Evolutionary conservation across 495 filamentous ascomycete genomes (phyloP).

Genomic region (Xylona heveae): DNA sequence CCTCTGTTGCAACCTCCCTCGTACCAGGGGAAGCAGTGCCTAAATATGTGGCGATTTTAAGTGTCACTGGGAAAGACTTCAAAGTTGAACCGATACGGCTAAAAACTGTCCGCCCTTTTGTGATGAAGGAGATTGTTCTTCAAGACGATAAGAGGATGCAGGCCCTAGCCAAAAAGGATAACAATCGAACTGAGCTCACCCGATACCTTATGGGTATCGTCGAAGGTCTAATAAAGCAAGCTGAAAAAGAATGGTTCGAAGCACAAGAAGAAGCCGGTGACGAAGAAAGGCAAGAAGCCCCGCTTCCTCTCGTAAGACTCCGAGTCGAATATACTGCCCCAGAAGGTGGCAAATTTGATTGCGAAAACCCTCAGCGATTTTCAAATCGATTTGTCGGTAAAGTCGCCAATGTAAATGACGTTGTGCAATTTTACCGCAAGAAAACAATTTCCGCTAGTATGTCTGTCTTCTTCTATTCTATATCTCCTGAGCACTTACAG

Average conservation of each 20-base stretch:
- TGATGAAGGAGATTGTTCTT: slow-evolving; percentile 65
- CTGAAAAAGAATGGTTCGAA: slow-evolving; percentile 56
- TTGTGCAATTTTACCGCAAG: slow-evolving; percentile 82
- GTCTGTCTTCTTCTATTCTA: not conserved
- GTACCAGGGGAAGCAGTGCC: slow-evolving; percentile 75
- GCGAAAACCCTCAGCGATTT: slow-evolving; percentile 90
- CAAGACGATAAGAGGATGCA: slow-evolving; percentile 56
- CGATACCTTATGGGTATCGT: slow-evolving; percentile 54
- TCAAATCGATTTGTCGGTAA: slow-evolving; percentile 80
- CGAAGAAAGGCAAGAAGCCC: slow-evolving; percentile 30
- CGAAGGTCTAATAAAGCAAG: slow-evolving; percentile 68
- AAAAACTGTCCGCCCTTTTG: slow-evolving; percentile 78
- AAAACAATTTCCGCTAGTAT: slow-evolving; percentile 29
- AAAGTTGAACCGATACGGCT: slow-evolving; percentile 60
- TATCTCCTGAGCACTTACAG: slow-evolving; percentile 1
- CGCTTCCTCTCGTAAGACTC: slow-evolving; percentile 68
- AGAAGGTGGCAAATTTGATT: slow-evolving; percentile 70
- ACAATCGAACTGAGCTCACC: slow-evolving; percentile 65
- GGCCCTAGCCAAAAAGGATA: slow-evolving; percentile 52
- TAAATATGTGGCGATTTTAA: slow-evolving; percentile 78
- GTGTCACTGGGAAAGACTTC: slow-evolving; percentile 64
- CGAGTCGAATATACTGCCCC: slow-evolving; percentile 81
- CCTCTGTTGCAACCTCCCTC: slow-evolving; percentile 84
- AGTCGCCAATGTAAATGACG: slow-evolving; percentile 86
- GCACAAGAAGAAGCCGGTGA: slow-evolving; percentile 36